These are phyloP conservation scores for Trametes gibbosa DNA, from an alignment of 768 basidiomycete genomes.

Conservation along the genomic window DNA sequence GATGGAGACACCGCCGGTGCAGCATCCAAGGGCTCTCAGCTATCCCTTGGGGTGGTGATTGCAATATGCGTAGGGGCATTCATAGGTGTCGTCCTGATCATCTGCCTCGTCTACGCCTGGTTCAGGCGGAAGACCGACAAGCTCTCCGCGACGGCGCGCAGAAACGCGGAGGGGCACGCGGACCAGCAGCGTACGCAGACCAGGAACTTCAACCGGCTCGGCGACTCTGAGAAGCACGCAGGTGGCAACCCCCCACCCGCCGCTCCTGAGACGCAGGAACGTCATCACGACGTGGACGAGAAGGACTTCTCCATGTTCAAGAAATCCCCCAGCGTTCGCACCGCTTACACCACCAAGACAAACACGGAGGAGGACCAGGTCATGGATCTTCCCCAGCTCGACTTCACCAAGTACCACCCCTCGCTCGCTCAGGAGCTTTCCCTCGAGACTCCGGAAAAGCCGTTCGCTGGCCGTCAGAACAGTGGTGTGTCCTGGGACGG, in stretches of 20 bases:
- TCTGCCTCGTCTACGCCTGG: constrained; percentile 54
- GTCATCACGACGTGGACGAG: constrained; percentile 23
- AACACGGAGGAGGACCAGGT: constrained; percentile 35
- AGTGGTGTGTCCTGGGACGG: constrained; percentile 51
- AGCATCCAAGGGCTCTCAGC: constrained; percentile 6
- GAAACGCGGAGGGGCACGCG: constrained; percentile 37
- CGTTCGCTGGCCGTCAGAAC: constrained; percentile 41
- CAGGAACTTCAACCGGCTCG: constrained; percentile 55
- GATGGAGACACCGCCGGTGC: constrained; percentile 1
- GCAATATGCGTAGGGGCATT: constrained; percentile 64
- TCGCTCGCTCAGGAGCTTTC: constrained; percentile 53
- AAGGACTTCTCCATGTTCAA: constrained; percentile 43
- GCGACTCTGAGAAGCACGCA: constrained; percentile 47
- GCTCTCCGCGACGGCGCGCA: constrained; percentile 25
- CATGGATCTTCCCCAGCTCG: constrained; percentile 26
- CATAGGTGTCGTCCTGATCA: constrained; percentile 43
- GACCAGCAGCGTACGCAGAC: constrained; percentile 45
- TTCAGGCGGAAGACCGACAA: constrained; percentile 49
- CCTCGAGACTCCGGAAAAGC: constrained; percentile 39
- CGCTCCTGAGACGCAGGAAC: constrained; percentile 10
- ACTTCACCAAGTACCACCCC: constrained; percentile 58
- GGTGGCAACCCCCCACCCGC: constrained; percentile 38
- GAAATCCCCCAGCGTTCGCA: constrained; percentile 55
- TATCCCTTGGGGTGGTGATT: constrained; percentile 49
- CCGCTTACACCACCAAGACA: constrained; percentile 46